Conservation (phyloP, 2,329 filamentous ascomycete genomes). For the Pseudogymnoascus sp. region DNA sequence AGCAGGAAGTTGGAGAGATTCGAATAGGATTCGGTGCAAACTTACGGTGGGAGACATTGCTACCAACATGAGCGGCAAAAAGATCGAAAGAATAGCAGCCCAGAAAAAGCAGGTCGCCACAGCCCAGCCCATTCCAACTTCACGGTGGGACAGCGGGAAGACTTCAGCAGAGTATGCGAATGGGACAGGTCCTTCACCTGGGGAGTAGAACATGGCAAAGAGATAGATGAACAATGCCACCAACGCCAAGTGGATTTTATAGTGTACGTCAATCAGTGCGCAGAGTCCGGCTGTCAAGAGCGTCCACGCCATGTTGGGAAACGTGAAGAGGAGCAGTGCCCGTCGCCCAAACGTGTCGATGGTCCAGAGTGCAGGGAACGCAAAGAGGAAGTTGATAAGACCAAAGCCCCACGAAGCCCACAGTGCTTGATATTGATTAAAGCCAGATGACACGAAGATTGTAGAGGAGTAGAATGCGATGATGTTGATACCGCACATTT, state of each 20-base stretch:
- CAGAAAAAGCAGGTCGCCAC: conserved; percentile 54
- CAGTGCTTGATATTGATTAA: conserved; percentile 42
- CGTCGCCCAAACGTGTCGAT: conserved; percentile 60
- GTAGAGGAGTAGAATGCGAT: conserved; percentile 52
- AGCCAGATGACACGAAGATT: conserved; percentile 49
- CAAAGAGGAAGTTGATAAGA: conserved; percentile 55
- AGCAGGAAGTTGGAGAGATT: not conserved
- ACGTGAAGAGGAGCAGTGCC: conserved; percentile 53
- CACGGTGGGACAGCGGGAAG: conserved; percentile 58
- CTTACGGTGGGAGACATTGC: conserved; percentile 17
- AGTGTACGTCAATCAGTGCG: conserved; percentile 36
- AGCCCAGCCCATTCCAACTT: conserved; percentile 60
- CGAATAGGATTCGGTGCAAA: not conserved
- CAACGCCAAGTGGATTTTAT: conserved; percentile 18
- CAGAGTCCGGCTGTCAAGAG: conserved; percentile 42
- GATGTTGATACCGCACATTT: conserved; percentile 42
- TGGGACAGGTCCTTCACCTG: conserved; percentile 50
- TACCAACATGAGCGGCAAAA: conserved; percentile 33
- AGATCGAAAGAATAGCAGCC: conserved; percentile 54
- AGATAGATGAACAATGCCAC: conserved; percentile 41
- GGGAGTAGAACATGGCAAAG: conserved; percentile 43
- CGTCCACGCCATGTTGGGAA: conserved; percentile 51
- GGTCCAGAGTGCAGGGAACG: conserved; percentile 53
- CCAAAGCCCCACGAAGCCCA: conserved; percentile 54
- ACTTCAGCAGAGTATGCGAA: conserved; percentile 61